Evolutionary conservation across 805 yeast genomes (phyloP).

Genomic region (Yueomyces sinensis): DNA sequence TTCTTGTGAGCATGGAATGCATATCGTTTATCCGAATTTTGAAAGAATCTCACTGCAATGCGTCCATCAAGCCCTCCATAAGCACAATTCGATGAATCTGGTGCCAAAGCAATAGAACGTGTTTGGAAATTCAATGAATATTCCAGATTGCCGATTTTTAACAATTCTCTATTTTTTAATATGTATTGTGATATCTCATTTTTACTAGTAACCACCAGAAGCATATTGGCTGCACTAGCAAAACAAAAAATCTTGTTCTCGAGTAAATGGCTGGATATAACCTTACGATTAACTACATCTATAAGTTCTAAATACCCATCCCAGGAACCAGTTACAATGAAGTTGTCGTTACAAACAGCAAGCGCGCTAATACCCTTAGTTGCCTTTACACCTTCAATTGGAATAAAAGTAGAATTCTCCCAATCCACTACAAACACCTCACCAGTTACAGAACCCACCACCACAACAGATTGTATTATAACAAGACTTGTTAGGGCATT

Average conservation of each 20-base stretch:
- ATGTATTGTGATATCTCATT: constrained; percentile 22
- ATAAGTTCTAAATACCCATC: constrained; percentile 36
- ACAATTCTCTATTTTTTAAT: constrained; percentile 4
- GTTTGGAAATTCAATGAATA: constrained; percentile 59
- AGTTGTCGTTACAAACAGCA: constrained; percentile 2
- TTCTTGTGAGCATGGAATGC: constrained; percentile 75
- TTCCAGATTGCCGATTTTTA: constrained; percentile 22
- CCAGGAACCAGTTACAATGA: constrained; percentile 48
- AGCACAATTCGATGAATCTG: constrained; percentile 44
- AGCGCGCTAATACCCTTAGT: constrained; percentile 3
- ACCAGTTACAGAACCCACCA: constrained; percentile 43
- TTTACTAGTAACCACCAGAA: constrained; percentile 16
- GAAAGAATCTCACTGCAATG: constrained; percentile 59
- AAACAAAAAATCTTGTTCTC: constrained; percentile 25
- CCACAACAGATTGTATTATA: constrained; percentile 12
- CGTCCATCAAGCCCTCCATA: constrained; percentile 72
- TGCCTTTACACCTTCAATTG: constrained; percentile 23
- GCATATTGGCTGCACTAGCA: background rate
- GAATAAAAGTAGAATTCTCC: constrained; percentile 27
- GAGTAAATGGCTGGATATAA: constrained; percentile 2
- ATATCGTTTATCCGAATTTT: constrained; percentile 37
- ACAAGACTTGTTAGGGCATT: constrained; percentile 3
- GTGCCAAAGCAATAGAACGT: constrained; percentile 40
- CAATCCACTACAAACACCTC: constrained; percentile 37
- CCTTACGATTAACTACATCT: constrained; percentile 27